Evolutionary conservation across 139 green algal species (phyloP).

Genomic region (Raphidocelis subcapitata): DNA sequence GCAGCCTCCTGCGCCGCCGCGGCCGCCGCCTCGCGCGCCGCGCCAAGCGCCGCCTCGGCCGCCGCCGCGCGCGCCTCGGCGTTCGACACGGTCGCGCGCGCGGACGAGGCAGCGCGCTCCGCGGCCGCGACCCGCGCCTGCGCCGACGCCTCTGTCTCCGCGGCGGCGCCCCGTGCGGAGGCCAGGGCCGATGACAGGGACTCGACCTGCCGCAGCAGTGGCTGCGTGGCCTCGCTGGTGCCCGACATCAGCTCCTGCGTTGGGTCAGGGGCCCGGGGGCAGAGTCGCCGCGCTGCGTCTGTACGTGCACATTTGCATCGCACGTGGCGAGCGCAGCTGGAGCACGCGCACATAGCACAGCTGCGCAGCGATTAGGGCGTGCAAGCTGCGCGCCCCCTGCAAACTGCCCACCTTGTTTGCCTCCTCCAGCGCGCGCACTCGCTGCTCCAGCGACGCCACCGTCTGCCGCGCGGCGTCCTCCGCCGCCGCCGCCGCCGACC

Average conservation of each 20-base stretch:
- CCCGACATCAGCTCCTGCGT: slow-evolving; percentile 9
- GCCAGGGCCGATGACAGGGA: slow-evolving; percentile 35
- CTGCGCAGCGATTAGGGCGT: no score
- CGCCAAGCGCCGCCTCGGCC: slow-evolving; percentile 13
- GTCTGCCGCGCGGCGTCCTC: slow-evolving; percentile 18
- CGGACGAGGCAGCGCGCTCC: not conserved
- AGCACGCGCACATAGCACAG: no score
- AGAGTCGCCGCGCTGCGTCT: no score
- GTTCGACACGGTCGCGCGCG: not conserved
- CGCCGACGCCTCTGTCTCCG: slow-evolving; percentile 32
- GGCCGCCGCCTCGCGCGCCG: slow-evolving; percentile 14
- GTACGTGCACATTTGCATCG: no score
- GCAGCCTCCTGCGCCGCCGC: slow-evolving; percentile 13
- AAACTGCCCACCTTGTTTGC: slow-evolving; percentile 34
- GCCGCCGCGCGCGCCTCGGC: slow-evolving; percentile 7
- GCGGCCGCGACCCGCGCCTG: slow-evolving; percentile 21
- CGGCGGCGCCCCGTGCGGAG: slow-evolving; percentile 30
- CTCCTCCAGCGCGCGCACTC: slow-evolving; percentile 37
- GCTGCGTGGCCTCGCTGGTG: slow-evolving; percentile 28
- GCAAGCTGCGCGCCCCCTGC: no score
- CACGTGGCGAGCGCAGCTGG: no score
- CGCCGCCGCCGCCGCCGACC: slow-evolving; percentile 23
- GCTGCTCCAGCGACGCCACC: slow-evolving; percentile 32
- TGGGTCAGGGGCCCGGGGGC: no score
- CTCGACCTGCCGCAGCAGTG: slow-evolving; percentile 59